A percentile compares a stretch with the other conserved stretches of the same genome.
Conservation (phyloP, 1,284 basidiomycete genomes). For the Paramarasmius palmivorus region DNA sequence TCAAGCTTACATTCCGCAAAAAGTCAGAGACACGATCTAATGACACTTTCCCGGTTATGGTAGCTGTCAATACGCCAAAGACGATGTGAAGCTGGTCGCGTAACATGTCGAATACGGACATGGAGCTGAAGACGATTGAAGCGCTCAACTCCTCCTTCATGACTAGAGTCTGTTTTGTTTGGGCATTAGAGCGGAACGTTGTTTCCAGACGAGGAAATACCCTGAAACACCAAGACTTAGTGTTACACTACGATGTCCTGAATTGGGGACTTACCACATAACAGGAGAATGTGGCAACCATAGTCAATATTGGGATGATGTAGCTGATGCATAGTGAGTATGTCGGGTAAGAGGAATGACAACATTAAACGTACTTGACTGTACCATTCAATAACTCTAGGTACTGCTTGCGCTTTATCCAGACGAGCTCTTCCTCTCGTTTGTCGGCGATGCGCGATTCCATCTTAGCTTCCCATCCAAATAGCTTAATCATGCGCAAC, state of each 20-base stretch:
- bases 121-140: slow-evolving; percentile 41
- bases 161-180: slow-evolving; percentile 32
- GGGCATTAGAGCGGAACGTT: too few relatives aligned
- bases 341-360: background rate
- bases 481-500: slow-evolving; percentile 69
- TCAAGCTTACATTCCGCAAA: slow-evolving; percentile 30
- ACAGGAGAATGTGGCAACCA: slow-evolving; percentile 61
- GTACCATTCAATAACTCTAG: slow-evolving; percentile 41
- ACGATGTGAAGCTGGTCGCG: slow-evolving; percentile 37
- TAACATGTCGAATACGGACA: slow-evolving; percentile 46
- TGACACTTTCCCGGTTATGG: slow-evolving; percentile 44
- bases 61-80: slow-evolving; percentile 24
- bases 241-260: background rate
- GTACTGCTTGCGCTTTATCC: slow-evolving; percentile 43
- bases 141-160: slow-evolving; percentile 39
- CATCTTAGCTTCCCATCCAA: slow-evolving; percentile 66
- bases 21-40: slow-evolving; percentile 51
- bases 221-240: too few relatives aligned
- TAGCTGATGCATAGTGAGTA: slow-evolving; percentile 36
- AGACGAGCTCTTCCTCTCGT: slow-evolving; percentile 55
- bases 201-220: too few relatives aligned
- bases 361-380: slow-evolving; percentile 41
- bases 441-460: slow-evolving; percentile 48
- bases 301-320: slow-evolving; percentile 64
- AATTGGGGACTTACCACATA: slow-evolving; percentile 41